Evolutionary conservation across 169 alveolate genomes (phyloP), one percentile per base, ranked within the genome.

Genomic region (Perkinsus olseni): DNA sequence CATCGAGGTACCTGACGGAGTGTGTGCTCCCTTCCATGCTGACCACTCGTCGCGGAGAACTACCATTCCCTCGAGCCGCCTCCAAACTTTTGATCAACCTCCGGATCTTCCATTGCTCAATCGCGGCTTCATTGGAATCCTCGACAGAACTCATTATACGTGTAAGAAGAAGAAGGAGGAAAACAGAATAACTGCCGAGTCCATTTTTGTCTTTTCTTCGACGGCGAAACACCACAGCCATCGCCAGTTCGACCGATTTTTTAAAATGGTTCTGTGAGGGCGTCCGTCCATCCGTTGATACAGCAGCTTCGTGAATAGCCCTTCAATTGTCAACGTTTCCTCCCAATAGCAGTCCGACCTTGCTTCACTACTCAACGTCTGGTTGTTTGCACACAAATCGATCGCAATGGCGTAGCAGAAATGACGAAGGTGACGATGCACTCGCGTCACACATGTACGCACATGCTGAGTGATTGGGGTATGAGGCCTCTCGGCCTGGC

Each of bases 1-100:
- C 99, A 99, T 98, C 92, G 99, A 98, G 17, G 99, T 99, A 93
- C 99, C 99, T 92, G 98, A 98, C 74, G 98, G 94, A 74, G 13
- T 38, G 45, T 0, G 36, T 24, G 74, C 38, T 62, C 17, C 31
- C n/a, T 92, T 10, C 38, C 39, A 31, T 51, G 91, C 36, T 0
- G 94, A 11, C 34, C 20, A 93, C 48, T 0, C 96, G 17, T 0
- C 0, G 0, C 0, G 37, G 20, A 38, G 40, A 31, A 24, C 6
- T 37, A 38, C 50, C 93, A 38, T 96, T 95, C 97, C 99, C 99
- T 94, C 97, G 97, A 92, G 99, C 98, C 90, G 97, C 97, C 91
- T 97, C 99, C 34, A 98, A 95, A 82, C 96, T 97, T 74, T 97
- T 95, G 91, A 98, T 98, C 40, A 98, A 94, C 90, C 98, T 95